phyloP scores from a whole-genome alignment of 768 basidiomycete genomes.

The Hygrophorus russula region DNA sequence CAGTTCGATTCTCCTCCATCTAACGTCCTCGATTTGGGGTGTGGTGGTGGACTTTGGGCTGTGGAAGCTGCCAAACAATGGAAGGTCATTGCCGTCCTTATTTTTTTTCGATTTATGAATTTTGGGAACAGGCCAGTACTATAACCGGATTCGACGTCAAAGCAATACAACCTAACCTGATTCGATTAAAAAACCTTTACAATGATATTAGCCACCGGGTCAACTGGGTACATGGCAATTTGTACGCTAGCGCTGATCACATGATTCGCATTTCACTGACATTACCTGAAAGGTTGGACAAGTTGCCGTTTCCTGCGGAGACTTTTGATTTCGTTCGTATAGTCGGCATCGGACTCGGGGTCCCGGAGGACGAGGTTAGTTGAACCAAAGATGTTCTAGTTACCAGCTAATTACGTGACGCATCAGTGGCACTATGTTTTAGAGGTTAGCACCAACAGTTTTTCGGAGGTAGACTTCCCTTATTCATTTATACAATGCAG shows the following conservation, averaged over 20 bases:
- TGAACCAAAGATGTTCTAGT: not conserved
- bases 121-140: conserved; percentile 28
- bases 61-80: conserved; percentile 58
- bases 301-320: conserved; percentile 44
- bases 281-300: conserved; percentile 39
- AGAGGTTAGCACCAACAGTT: conserved; percentile 24
- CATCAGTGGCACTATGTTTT: conserved; percentile 53
- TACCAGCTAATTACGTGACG: conserved; percentile 6
- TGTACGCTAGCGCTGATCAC: conserved; percentile 30
- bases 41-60: conserved; percentile 62
- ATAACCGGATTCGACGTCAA: conserved; percentile 52
- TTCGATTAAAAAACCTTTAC: conserved; percentile 20
- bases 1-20: conserved; percentile 39
- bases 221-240: conserved; percentile 57
- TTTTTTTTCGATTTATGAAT: conserved; percentile 1
- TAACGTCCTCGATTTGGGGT: conserved; percentile 56
- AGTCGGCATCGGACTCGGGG: conserved; percentile 49
- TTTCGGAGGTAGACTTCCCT: conserved; percentile 5
- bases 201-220: conserved; percentile 36
- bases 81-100: conserved; percentile 31
- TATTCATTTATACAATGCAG: conserved; percentile 22
- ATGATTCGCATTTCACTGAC: not conserved
- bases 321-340: conserved; percentile 61
- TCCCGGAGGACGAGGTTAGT: conserved; percentile 59
- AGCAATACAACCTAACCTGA: conserved; percentile 41